These are phyloP conservation scores for Aspergillus sp. DNA, from an alignment of 2,329 filamentous ascomycete genomes.

Conservation along the genomic window DNA sequence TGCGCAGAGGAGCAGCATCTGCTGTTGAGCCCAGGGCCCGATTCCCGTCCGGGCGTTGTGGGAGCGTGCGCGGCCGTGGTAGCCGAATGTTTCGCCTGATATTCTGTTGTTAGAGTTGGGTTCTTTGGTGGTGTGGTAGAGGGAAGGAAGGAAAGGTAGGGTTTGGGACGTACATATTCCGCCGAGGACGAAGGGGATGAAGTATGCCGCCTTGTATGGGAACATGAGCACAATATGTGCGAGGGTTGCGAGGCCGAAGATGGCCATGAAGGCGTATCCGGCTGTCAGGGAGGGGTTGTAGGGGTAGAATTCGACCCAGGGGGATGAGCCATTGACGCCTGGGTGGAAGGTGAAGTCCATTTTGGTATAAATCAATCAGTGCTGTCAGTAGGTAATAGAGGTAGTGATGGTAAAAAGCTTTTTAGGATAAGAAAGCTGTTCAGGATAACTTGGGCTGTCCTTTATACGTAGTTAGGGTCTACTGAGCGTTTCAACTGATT, in stretches of 20 bases:
- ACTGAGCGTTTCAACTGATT: conserved; percentile 5
- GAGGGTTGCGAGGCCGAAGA: conserved; percentile 34
- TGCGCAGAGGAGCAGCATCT: conserved; percentile 40
- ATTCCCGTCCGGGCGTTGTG: conserved; percentile 28
- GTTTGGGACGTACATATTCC: conserved; percentile 32
- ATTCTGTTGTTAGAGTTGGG: not conserved
- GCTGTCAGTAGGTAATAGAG: not conserved
- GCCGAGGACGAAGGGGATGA: conserved; percentile 37
- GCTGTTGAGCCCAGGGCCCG: conserved; percentile 36
- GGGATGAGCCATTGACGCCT: conserved; percentile 30
- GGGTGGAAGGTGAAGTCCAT: conserved; percentile 35
- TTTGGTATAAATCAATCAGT: not conserved
- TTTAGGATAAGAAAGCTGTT: not conserved
- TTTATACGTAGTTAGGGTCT: not conserved
- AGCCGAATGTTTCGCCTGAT: conserved; percentile 35
- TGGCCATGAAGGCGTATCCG: conserved; percentile 35
- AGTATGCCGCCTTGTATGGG: conserved; percentile 34
- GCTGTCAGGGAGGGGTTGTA: conserved; percentile 36
- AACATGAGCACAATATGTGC: conserved; percentile 32
- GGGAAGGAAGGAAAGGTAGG: too few species aligned
- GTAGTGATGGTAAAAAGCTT: not conserved
- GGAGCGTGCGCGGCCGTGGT: conserved; percentile 37
- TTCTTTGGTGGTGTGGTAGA: not conserved
- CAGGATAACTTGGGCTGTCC: not conserved
- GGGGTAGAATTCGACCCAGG: conserved; percentile 37